Evolutionary conservation across 1,284 basidiomycete species (phyloP).

Genomic region (Sutorius eximius): DNA sequence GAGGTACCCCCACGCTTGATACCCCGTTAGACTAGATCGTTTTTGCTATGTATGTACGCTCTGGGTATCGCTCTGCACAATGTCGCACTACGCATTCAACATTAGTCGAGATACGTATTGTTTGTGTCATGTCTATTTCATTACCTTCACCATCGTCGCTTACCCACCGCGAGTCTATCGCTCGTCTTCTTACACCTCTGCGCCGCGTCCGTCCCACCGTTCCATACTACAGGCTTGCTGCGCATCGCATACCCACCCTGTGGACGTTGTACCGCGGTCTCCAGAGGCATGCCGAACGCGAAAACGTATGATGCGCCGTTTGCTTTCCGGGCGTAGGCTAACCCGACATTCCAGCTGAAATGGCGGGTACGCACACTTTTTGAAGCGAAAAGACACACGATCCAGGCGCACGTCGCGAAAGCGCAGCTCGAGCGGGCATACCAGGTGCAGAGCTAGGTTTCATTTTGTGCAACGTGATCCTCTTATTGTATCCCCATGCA

Average conservation of each 20-base stretch:
- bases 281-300: constrained; percentile 52
- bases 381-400: constrained; percentile 48
- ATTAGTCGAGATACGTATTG: neutral
- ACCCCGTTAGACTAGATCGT: neutral
- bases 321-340: neutral
- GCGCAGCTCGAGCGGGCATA: constrained; percentile 51
- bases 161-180: constrained; percentile 52
- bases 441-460: constrained; percentile 38
- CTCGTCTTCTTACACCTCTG: constrained; percentile 53
- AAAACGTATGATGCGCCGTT: constrained; percentile 45
- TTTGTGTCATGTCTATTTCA: constrained; percentile 16
- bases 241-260: constrained; percentile 75
- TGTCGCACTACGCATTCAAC: neutral
- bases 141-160: constrained; percentile 37
- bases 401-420: constrained; percentile 48
- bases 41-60: neutral
- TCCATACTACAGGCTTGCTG: constrained; percentile 69
- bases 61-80: neutral
- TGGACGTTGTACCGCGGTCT: constrained; percentile 75
- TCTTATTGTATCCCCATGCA: constrained; percentile 28
- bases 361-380: constrained; percentile 59
- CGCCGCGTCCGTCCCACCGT: constrained; percentile 57
- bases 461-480: neutral
- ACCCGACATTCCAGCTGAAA: constrained; percentile 45
- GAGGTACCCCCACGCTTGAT: constrained; percentile 50